phyloP scores from a whole-genome alignment of 2,329 filamentous ascomycete genomes.

The Phyllachora maydis region DNA sequence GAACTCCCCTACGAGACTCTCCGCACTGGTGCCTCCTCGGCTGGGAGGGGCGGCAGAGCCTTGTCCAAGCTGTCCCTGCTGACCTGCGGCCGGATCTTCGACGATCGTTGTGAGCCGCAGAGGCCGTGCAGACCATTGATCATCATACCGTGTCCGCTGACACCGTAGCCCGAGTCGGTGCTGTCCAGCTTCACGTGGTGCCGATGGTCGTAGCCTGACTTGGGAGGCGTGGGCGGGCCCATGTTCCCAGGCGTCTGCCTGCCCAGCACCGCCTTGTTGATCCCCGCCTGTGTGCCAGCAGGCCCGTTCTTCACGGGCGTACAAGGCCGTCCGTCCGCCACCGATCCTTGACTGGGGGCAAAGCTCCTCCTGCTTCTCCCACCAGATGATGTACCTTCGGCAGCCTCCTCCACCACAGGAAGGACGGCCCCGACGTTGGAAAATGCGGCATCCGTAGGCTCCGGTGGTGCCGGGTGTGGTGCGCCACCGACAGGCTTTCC shows the following conservation, averaged over 20 bases:
- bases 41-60: constrained; percentile 33
- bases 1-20: constrained; percentile 6
- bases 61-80: constrained; percentile 40
- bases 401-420: constrained; percentile 80
- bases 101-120: constrained; percentile 11
- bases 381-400: constrained; percentile 49
- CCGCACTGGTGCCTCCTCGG: constrained; percentile 2
- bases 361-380: constrained; percentile 31
- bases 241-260: constrained; percentile 4
- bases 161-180: constrained; percentile 24
- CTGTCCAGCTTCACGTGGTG: constrained; percentile 19
- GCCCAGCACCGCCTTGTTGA: constrained; percentile 12
- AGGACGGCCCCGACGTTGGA: constrained; percentile 28
- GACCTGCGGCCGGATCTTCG: constrained; percentile 15
- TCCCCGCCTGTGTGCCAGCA: constrained; percentile 10
- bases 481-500: constrained; percentile 2
- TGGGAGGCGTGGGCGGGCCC: constrained; percentile 24
- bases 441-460: constrained; percentile 31
- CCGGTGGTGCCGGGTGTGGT: constrained; percentile 11
- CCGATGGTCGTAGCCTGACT: constrained; percentile 14
- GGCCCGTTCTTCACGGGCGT: constrained; percentile 22
- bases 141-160: constrained; percentile 8
- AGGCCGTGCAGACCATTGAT: constrained; percentile 9
- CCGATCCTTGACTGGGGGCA: constrained; percentile 13
- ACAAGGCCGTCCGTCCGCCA: constrained; percentile 13